phyloP scores from a whole-genome alignment of 352 stramenopile species.

The Globisporangium solare region DNA sequence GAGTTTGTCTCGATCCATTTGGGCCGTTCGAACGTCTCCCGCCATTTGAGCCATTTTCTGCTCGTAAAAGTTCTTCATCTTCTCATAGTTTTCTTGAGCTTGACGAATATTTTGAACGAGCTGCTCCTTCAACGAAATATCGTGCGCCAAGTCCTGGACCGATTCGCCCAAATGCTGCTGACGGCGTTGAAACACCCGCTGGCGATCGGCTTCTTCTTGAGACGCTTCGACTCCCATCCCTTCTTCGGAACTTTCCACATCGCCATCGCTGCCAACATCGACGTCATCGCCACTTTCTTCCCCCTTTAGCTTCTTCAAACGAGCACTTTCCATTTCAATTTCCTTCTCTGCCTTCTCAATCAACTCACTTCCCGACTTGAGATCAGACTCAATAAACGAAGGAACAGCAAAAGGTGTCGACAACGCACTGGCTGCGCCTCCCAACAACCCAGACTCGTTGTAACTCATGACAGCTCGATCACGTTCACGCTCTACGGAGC shows the following conservation, averaged over 20 bases:
- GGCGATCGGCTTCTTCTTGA: constrained; percentile 68
- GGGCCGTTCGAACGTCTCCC: constrained; percentile 57
- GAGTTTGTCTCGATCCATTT: constrained; percentile 64
- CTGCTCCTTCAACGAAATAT: constrained; percentile 86
- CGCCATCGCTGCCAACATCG: constrained; percentile 22
- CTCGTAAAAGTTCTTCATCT: constrained; percentile 81
- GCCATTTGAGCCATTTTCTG: constrained; percentile 81
- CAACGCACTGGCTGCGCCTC: constrained; percentile 12
- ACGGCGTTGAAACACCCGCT: constrained; percentile 79
- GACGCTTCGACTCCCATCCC: constrained; percentile 30
- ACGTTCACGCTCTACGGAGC: constrained; percentile 51
- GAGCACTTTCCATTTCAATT: constrained; percentile 67
- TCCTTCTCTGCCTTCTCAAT: constrained; percentile 70
- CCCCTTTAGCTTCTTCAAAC: constrained; percentile 68
- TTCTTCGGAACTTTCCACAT: constrained; percentile 29
- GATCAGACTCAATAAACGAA: constrained; percentile 34
- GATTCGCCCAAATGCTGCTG: constrained; percentile 77
- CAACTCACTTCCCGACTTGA: constrained; percentile 60
- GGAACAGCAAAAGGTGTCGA: constrained; percentile 31
- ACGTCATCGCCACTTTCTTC: constrained; percentile 44
- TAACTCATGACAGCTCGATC: constrained; percentile 55
- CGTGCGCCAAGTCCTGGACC: constrained; percentile 71
- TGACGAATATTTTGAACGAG: constrained; percentile 76
- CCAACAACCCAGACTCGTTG: constrained; percentile 9
- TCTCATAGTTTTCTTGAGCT: constrained; percentile 79